Evolutionary conservation across 768 basidiomycete genomes (phyloP).

Genomic region (Paxillus involutus): DNA sequence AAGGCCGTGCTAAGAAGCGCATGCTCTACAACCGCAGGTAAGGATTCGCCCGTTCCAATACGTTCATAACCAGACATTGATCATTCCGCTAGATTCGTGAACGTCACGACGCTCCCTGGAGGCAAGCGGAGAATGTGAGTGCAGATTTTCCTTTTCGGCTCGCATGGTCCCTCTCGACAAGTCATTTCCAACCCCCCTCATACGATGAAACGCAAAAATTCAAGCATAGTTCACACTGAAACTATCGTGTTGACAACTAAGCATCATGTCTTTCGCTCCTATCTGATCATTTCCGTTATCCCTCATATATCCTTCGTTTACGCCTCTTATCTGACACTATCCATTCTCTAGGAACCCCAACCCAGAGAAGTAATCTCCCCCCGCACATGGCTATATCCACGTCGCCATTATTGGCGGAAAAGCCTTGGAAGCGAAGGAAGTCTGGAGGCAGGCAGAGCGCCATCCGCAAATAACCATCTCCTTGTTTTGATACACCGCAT

Average conservation of each 20-base stretch:
- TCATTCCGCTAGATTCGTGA: constrained; percentile 68
- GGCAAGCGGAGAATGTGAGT: constrained; percentile 98
- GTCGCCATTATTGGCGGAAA: constrained; percentile 15
- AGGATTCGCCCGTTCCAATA: constrained; percentile 26
- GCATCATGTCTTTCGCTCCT: constrained; percentile 99
- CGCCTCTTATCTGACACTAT: constrained; percentile 5
- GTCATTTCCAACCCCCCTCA: constrained; percentile 35
- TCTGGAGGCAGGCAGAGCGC: constrained; percentile 7
- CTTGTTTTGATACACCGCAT: constrained; percentile 13
- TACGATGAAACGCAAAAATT: constrained; percentile 36
- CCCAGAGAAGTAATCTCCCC: constrained; percentile 24
- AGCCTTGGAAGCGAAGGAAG: constrained; percentile 10
- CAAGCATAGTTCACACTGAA: constrained; percentile 99
- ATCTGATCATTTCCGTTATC: constrained; percentile 42
- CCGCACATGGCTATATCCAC: constrained; percentile 7
- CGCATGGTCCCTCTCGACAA: constrained; percentile 73
- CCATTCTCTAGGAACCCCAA: constrained; percentile 25
- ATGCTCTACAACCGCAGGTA: constrained; percentile 91
- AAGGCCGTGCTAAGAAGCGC: constrained; percentile 97
- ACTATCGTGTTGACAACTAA: constrained; percentile 76
- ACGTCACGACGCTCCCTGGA: constrained; percentile 86
- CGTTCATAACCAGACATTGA: not conserved
- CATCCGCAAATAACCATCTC: constrained; percentile 1
- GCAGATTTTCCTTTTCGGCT: constrained; percentile 41
- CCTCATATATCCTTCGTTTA: not conserved